Percentiles rank a stretch among this genome's conserved stretches.
phyloP scores from a whole-genome alignment of 192 early-diverging fungal genomes.

The Haplosporangium gracile region DNA sequence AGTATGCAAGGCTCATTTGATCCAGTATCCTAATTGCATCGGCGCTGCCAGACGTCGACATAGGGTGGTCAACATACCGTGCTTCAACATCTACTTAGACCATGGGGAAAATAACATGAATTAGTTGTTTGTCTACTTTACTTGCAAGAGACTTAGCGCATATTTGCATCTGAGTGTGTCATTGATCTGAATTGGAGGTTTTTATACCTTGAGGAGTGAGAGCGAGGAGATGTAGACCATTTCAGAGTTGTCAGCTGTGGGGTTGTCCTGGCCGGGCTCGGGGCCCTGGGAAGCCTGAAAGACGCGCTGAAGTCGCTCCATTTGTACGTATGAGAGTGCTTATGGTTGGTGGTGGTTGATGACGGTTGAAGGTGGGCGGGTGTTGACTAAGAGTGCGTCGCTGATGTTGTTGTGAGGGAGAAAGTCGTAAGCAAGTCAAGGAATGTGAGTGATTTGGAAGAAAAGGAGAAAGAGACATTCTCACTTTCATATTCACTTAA shows the following conservation, averaged over 20 bases:
- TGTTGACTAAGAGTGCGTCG: neutral
- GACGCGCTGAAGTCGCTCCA: slow-evolving; percentile 73
- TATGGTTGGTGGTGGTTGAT: neutral
- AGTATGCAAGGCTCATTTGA: neutral
- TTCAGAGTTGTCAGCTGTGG: slow-evolving; percentile 98
- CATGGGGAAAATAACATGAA: neutral
- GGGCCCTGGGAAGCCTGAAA: slow-evolving; percentile 67
- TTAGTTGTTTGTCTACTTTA: neutral
- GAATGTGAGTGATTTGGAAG: neutral
- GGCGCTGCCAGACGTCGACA: neutral
- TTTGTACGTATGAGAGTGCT: slow-evolving; percentile 31
- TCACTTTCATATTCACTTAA: no score
- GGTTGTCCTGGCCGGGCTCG: slow-evolving; percentile 84
- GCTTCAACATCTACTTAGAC: slow-evolving; percentile 83
- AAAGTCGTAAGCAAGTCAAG: neutral
- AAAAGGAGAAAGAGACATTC: neutral
- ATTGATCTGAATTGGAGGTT: neutral
- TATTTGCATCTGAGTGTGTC: neutral
- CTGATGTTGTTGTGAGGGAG: neutral
- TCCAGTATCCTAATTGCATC: neutral
- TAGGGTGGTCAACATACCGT: slow-evolving; percentile 63
- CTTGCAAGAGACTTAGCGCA: no score
- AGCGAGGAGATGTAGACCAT: slow-evolving; percentile 99
- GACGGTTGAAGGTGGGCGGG: neutral
- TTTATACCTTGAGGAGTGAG: slow-evolving; percentile 90